These are phyloP conservation scores for Cercospora berteroae DNA, from an alignment of 2,329 filamentous ascomycete species.

Conservation along the genomic window DNA sequence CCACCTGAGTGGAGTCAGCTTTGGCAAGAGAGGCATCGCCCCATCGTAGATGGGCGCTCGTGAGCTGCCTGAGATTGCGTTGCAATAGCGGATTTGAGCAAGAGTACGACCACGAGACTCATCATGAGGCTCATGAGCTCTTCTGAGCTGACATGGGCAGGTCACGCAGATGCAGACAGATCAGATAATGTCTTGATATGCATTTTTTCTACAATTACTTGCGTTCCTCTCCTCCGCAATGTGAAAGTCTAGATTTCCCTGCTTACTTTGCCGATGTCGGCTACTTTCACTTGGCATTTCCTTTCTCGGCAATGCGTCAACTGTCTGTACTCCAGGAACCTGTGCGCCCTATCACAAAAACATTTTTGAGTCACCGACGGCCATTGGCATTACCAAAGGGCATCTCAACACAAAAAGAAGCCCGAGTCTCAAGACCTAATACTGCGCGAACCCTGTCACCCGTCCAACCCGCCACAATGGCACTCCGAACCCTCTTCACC, in stretches of 20 bases:
- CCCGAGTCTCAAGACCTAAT: neutral
- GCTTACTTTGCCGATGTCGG: neutral
- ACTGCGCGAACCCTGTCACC: neutral
- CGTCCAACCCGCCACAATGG: conserved; percentile 13
- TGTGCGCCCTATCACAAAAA: neutral
- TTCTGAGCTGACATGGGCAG: neutral
- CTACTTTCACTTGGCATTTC: conserved; percentile 3
- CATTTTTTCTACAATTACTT: neutral
- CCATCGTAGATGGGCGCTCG: neutral
- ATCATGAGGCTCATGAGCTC: neutral
- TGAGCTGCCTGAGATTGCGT: neutral
- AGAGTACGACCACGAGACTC: neutral
- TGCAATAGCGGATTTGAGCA: neutral
- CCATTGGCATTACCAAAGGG: neutral
- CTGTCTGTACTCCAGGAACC: neutral
- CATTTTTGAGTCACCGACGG: neutral
- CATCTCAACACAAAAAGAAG: neutral
- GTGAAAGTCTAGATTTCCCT: neutral
- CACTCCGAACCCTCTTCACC: conserved; percentile 23
- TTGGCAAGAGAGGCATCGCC: neutral
- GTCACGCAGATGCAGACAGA: neutral
- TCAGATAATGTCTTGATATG: neutral
- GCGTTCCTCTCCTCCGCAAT: neutral
- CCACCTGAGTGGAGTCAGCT: neutral
- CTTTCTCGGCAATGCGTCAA: neutral